A percentile compares a stretch with the other conserved stretches of the same genome.
phyloP scores from a whole-genome alignment of 371 early-diverging fungal genomes.

The Mucor lusitanicus region DNA sequence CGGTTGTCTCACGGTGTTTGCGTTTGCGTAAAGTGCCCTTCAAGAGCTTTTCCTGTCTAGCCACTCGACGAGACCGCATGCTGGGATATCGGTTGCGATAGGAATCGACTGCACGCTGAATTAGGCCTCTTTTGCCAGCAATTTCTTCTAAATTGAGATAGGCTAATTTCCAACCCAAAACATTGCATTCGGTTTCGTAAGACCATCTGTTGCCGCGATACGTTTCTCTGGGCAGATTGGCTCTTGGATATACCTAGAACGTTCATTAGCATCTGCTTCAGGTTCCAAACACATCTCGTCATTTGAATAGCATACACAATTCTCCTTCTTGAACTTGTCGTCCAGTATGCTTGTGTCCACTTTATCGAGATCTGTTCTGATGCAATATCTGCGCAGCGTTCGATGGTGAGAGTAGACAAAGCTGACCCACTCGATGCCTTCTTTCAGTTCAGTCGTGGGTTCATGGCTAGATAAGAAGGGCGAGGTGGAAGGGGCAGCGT shows the following conservation, averaged over 20 bases:
- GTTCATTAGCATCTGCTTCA: not conserved
- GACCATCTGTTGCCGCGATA: constrained; percentile 82
- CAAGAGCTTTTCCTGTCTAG: constrained; percentile 74
- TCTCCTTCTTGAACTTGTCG: constrained; percentile 35
- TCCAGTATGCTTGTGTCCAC: constrained; percentile 39
- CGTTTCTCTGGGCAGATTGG: constrained; percentile 60
- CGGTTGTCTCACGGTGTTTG: constrained; percentile 22
- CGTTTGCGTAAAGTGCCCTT: constrained; percentile 45
- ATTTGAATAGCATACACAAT: constrained; percentile 24
- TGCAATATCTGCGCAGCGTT: constrained; percentile 59
- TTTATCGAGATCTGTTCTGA: constrained; percentile 78
- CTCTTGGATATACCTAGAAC: constrained; percentile 55
- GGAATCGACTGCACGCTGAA: constrained; percentile 93
- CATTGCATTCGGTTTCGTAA: constrained; percentile 35
- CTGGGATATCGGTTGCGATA: constrained; percentile 85
- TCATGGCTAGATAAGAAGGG: constrained; percentile 28
- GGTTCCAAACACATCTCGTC: not conserved
- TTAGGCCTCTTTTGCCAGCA: constrained; percentile 83
- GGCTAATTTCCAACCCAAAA: constrained; percentile 39
- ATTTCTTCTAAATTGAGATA: constrained; percentile 79
- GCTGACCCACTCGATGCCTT: constrained; percentile 65
- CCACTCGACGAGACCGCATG: constrained; percentile 75
- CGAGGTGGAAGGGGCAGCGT: not conserved
- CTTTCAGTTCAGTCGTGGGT: constrained; percentile 34
- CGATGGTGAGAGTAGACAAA: constrained; percentile 67